Evolutionary conservation across 73 alveolate species (phyloP), one percentile per base, ranked within the genome.

Genomic region (Breviolum minutum): DNA sequence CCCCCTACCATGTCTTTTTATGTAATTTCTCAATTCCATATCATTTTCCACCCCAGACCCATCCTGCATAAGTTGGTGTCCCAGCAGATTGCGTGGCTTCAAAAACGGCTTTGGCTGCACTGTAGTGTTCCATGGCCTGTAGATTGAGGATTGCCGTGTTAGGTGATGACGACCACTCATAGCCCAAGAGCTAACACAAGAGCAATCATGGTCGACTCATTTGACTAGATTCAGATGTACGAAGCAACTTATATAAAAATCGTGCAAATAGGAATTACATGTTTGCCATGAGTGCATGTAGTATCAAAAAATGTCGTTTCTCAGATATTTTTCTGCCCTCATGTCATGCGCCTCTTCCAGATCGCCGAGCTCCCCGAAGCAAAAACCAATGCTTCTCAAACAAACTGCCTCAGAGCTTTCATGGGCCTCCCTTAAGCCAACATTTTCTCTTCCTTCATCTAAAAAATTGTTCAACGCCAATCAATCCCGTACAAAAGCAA

Each of bases 51-150:
- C 27, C 54, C 54, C 0, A 40, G 54, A 40, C 54, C 54, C 54
- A 40, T 69, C 95, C 95, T 32, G 95, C 95, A 88, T 88, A 88
- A 71, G 66, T 88, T 16, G 95, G 95, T 16, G 95, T 88, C 22
- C 95, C 74, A 16, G 95, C 26, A 11, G 95, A 29, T 14, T 68
- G 64, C 13, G 95, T 88, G n/a, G 27, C 14, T 71, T 88, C 95
- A 71, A 88, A 88, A n/a, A 88, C 95, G 26, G 63, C 95, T 22
- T 88, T 88, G 48, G 91, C 95, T 88, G 16, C 63, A 69, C 83
- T 12, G 63, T 88, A 48, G 69, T 17, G 70, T 32, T 16, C 17
- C 95, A 71, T 64, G 70, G 95, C 68, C 89, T 80, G 77, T 22
- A 3, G 54, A 40, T 3, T 40, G 54, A 40, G 54, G 54, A 40